Evolutionary conservation across 1,284 basidiomycete genomes (phyloP).

Genomic region (Trametes hirsuta): DNA sequence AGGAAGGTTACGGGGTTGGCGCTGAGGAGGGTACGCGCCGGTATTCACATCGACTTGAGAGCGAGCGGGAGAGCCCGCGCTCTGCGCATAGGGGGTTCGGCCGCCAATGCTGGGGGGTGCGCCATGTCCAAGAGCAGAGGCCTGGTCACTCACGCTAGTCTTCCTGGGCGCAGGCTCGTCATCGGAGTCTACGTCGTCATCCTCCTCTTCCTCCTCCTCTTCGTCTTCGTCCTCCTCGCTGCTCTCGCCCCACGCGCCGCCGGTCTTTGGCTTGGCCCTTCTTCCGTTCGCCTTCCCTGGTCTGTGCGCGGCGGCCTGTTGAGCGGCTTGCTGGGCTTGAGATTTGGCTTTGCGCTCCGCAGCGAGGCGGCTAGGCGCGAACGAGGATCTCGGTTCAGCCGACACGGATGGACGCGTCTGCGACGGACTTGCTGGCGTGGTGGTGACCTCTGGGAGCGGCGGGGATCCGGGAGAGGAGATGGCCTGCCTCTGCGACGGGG

Average conservation of each 20-base stretch:
- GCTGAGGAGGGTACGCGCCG: constrained; percentile 32
- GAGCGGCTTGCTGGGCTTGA: constrained; percentile 80
- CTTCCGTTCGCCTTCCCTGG: constrained; percentile 74
- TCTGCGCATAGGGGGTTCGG: constrained; percentile 31
- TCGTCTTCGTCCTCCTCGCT: constrained; percentile 78
- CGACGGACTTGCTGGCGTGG: constrained; percentile 35
- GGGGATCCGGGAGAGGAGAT: constrained; percentile 18
- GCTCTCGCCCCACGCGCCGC: constrained; percentile 73
- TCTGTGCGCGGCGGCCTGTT: constrained; percentile 70
- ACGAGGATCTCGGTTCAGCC: constrained; percentile 67
- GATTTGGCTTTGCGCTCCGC: constrained; percentile 81
- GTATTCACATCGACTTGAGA: constrained; percentile 30
- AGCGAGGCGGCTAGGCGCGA: constrained; percentile 81
- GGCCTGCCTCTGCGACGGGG: constrained; percentile 26
- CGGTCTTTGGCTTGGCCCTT: constrained; percentile 46
- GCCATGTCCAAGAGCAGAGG: constrained; percentile 30
- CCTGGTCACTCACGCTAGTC: constrained; percentile 35
- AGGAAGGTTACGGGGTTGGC: constrained; percentile 45
- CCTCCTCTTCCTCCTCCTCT: constrained; percentile 74
- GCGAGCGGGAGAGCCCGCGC: constrained; percentile 33
- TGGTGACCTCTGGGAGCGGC: constrained; percentile 32
- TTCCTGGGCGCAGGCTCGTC: constrained; percentile 45
- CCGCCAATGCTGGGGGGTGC: constrained; percentile 29
- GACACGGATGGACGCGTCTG: constrained; percentile 22
- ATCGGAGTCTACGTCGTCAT: constrained; percentile 73